Conservation (phyloP, 1,139 yeast genomes). For the Blastobotrys capitulatus region DNA sequence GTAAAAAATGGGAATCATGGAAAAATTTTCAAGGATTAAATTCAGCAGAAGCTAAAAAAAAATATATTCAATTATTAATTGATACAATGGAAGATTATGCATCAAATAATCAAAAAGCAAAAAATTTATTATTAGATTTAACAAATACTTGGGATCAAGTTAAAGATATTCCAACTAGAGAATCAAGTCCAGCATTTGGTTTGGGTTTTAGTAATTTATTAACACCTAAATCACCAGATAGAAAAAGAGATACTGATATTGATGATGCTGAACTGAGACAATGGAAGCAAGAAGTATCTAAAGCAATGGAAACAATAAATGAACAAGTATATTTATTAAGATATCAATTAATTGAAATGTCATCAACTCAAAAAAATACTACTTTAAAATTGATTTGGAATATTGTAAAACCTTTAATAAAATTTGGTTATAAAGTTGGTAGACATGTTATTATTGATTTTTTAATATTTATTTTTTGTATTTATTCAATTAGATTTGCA, state of each 20-base stretch:
- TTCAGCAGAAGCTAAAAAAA: constrained; percentile 69
- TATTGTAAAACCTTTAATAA: background rate
- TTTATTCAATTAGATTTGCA: constrained; percentile 11
- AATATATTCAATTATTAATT: constrained; percentile 61
- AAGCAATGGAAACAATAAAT: constrained; percentile 30
- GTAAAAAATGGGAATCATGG: constrained; percentile 57
- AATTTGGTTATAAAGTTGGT: constrained; percentile 4
- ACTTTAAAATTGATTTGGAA: background rate
- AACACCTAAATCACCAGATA: background rate
- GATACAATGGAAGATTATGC: constrained; percentile 66
- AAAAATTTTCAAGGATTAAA: constrained; percentile 63
- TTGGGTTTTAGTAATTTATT: constrained; percentile 2
- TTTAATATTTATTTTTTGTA: constrained; percentile 5
- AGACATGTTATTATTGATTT: constrained; percentile 12
- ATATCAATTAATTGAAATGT: constrained; percentile 12
- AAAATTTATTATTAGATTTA: constrained; percentile 59
- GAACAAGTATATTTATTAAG: constrained; percentile 24
- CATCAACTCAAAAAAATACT: background rate
- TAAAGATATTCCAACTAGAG: constrained; percentile 40
- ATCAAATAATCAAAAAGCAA: constrained; percentile 60
- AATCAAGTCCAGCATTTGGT: constrained; percentile 3
- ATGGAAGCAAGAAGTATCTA: constrained; percentile 29
- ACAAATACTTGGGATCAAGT: constrained; percentile 74
- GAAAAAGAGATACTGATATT: constrained; percentile 5
- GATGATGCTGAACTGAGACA: constrained; percentile 19